Evolutionary conservation across 2,329 filamentous ascomycete species (phyloP), one percentile per base, ranked within the genome.

Genomic region (Colletotrichum noveboracense): DNA sequence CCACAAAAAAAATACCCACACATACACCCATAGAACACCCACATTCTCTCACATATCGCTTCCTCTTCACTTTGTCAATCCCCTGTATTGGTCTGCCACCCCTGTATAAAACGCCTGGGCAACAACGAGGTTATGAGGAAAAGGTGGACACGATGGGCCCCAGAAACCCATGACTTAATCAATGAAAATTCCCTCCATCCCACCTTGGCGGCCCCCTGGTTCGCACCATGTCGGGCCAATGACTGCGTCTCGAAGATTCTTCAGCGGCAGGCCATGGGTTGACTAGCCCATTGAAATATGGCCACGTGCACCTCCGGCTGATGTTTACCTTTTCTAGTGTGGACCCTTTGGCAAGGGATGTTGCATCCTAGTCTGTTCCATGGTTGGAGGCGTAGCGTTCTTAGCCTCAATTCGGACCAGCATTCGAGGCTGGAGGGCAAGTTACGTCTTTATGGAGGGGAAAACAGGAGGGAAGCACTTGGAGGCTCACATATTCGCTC

Each of bases 271-370:
- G 74, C 71, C 74, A 74, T 62, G 70, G 74, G 71, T 70, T 66
- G 28, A 36, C 43, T 75, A 75, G 66, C 52, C 75, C 75, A 76
- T 76, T 76, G 34, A 75, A 65, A 52, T 60, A 68, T 70, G 75
- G 75, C 75, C 75, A 76, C 75, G 75, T 76, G 75, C 75, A 75
- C 75, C 28, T 67, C 67, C 64, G 72, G 72, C 55, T 71, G 68
- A 78, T 73, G 68, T 77, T 74, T 38, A 73, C 73, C 73, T 65
- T 60, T 71, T 56, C 32, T 30, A 61, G 66, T 68, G 75, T 73
- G 72, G 75, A 76, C 75, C 70, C 71, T 55, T 70, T 66, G 16
- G 65, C 71, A 62, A 61, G 66, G 71, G 66, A 43, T 55, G 66
- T 58, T 48, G 52, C 74, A 76, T 70, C 70, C 66, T 66, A 68